A percentile compares a stretch with the other conserved stretches of the same genome.
Conservation (phyloP, 2,329 filamentous ascomycete genomes). For the Aspergillus melleus region DNA sequence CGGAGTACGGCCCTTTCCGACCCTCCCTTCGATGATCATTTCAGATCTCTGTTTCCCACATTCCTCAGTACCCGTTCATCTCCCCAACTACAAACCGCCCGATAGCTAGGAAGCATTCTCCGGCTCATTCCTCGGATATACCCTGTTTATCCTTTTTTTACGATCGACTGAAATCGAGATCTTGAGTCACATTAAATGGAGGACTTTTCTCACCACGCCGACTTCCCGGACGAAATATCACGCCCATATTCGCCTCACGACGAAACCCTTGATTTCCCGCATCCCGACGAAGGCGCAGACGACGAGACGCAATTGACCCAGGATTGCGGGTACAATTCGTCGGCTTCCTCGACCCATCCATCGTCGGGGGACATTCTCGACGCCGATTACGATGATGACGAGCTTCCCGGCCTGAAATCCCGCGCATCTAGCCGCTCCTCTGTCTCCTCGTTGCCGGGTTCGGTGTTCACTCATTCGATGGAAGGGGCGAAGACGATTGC, state of each 20-base stretch:
- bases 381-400: slow-evolving; percentile 29
- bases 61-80: not conserved
- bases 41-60: not conserved
- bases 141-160: not conserved
- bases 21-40: not conserved
- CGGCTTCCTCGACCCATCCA: slow-evolving; percentile 31
- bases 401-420: slow-evolving; percentile 24
- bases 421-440: slow-evolving; percentile 42
- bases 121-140: not conserved
- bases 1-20: not conserved
- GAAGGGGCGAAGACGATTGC: slow-evolving; percentile 26
- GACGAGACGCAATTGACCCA: slow-evolving; percentile 12
- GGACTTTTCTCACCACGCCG: not conserved
- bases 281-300: slow-evolving; percentile 19
- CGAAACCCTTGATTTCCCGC: not conserved
- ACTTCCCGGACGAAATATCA: not conserved
- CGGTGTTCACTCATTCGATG: slow-evolving; percentile 35
- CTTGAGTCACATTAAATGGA: not conserved
- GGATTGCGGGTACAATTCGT: slow-evolving; percentile 36
- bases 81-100: not conserved
- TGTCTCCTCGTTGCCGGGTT: slow-evolving; percentile 42
- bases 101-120: not conserved
- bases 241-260: not conserved
- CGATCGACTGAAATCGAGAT: not conserved
- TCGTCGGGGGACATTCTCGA: slow-evolving; percentile 29